These are phyloP conservation scores for Fusarium acutatum DNA, from an alignment of 2,329 filamentous ascomycete species.

Conservation along the genomic window DNA sequence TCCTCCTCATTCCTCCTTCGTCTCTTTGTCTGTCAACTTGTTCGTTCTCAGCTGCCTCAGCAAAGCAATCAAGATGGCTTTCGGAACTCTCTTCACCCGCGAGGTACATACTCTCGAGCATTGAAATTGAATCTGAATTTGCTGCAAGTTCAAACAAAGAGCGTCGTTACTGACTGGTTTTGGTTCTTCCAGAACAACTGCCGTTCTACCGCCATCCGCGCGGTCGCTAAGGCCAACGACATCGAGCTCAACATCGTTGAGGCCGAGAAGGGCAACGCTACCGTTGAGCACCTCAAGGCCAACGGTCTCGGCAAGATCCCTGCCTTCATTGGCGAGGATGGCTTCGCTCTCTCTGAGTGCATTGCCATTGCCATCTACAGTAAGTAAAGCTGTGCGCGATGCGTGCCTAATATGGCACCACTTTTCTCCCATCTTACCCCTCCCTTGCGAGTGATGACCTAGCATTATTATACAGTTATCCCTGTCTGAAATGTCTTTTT, in stretches of 20 bases:
- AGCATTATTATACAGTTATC: conserved; percentile 91
- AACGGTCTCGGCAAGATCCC: conserved; percentile 93
- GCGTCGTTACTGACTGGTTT: conserved; percentile 47
- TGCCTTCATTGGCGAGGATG: conserved; percentile 90
- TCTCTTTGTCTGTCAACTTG: conserved; percentile 40
- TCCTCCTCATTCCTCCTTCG: conserved; percentile 34
- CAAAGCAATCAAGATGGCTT: conserved; percentile 76
- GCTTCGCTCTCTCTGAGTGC: conserved; percentile 86
- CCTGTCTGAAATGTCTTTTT: conserved; percentile 84
- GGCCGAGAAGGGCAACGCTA: conserved; percentile 71
- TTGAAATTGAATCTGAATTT: conserved; percentile 26
- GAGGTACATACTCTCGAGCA: conserved; percentile 62
- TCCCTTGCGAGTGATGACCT: conserved; percentile 69
- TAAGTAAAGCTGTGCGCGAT: conserved; percentile 63
- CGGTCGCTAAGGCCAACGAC: conserved; percentile 96
- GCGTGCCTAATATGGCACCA: conserved; percentile 19
- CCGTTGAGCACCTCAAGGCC: conserved; percentile 81
- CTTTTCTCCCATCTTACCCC: conserved; percentile 41
- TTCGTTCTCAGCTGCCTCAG: conserved; percentile 41
- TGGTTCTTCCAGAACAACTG: conserved; percentile 75
- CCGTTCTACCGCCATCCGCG: conserved; percentile 87
- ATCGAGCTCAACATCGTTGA: conserved; percentile 88
- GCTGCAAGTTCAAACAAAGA: conserved; percentile 21
- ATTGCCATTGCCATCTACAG: conserved; percentile 98
- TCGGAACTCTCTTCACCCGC: conserved; percentile 96